These are phyloP conservation scores for Citrus reticulata DNA, from an alignment of 345 rosid species.

Conservation along the genomic window DNA sequence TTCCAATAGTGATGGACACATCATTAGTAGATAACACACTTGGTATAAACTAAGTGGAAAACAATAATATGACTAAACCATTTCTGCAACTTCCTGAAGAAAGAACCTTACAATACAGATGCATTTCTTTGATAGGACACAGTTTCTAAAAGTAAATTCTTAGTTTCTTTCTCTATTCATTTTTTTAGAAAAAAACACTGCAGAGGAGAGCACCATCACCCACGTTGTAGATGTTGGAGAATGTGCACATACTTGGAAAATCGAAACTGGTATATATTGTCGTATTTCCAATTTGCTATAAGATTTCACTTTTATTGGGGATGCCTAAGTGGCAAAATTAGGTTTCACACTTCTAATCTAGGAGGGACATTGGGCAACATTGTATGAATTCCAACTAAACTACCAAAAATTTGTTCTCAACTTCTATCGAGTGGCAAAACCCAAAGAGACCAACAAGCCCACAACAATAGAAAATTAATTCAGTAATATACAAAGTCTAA, in stretches of 20 bases:
- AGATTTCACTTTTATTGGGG: neutral
- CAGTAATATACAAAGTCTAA: neutral
- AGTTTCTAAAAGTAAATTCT: neutral
- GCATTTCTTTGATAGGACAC: neutral
- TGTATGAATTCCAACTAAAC: neutral
- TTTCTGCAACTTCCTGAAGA: neutral
- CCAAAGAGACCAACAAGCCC: neutral
- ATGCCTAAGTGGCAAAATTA: neutral
- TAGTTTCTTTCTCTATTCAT: neutral
- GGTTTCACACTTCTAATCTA: neutral
- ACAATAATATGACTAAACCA: neutral
- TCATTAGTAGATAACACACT: neutral
- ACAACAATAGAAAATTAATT: neutral
- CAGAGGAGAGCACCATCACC: neutral
- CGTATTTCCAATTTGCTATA: neutral
- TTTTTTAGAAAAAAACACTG: too few species aligned
- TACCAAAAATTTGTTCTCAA: neutral
- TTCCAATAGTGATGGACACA: neutral
- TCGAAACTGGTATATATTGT: neutral
- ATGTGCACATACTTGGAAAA: neutral
- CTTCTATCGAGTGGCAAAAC: neutral
- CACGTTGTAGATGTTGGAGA: neutral
- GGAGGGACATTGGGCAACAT: neutral
- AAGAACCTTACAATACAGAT: neutral
- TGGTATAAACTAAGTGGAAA: neutral